Percentiles rank a stretch among this genome's conserved stretches.
Evolutionary conservation across 2,329 filamentous ascomycete species (phyloP).

Genomic region (Sclerotinia borealis): DNA sequence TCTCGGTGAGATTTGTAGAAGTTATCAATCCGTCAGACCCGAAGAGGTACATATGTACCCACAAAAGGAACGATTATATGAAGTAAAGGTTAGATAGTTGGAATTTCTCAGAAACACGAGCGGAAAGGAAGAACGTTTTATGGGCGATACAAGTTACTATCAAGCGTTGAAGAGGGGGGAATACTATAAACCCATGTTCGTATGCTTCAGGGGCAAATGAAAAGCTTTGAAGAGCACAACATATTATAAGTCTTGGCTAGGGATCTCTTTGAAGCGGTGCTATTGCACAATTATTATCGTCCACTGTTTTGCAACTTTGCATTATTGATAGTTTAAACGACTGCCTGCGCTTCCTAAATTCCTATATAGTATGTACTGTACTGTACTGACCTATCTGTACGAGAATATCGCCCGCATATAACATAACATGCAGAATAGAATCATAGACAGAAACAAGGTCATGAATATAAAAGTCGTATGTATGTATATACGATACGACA

Average conservation of each 20-base stretch:
- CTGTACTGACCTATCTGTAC: neutral
- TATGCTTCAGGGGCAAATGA: neutral
- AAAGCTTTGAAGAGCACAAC: neutral
- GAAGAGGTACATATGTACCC: neutral
- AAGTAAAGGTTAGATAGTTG: neutral
- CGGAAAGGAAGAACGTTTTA: neutral
- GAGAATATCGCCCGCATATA: neutral
- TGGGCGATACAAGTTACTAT: neutral
- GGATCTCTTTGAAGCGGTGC: neutral
- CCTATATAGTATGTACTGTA: no score
- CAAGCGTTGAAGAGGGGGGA: neutral
- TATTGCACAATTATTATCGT: constrained; percentile 7
- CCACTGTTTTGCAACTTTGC: neutral
- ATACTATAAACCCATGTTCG: neutral
- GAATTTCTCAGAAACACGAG: neutral
- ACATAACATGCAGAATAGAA: constrained; percentile 5
- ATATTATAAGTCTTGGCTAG: neutral
- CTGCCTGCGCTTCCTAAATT: neutral
- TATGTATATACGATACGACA: neutral
- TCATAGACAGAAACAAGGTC: neutral
- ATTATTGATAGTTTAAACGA: neutral
- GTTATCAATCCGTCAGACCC: neutral
- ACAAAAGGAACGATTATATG: constrained; percentile 8
- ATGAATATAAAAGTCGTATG: neutral
- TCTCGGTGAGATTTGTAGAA: neutral